Evolutionary conservation across 306 rosid species (phyloP).

Genomic region (Potentilla sterilis): DNA sequence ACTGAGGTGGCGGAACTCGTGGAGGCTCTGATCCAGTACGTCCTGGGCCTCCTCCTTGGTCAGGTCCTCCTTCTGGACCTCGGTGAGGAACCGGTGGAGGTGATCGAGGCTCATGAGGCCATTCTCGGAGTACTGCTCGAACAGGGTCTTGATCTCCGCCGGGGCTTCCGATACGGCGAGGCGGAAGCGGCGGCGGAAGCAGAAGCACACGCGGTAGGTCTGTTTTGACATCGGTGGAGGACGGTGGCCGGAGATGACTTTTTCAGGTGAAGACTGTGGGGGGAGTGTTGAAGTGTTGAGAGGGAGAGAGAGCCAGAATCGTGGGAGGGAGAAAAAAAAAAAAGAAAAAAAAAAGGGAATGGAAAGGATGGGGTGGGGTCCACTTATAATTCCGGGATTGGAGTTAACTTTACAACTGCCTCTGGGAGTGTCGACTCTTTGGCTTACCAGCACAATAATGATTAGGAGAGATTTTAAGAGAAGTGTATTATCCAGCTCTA

Average conservation of each 20-base stretch:
- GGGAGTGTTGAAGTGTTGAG: background rate
- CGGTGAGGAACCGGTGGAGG: conserved; percentile 57
- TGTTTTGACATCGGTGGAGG: conserved; percentile 61
- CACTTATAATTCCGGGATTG: background rate
- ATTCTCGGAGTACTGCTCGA: conserved; percentile 63
- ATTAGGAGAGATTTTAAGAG: too few relatives aligned
- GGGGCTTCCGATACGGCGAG: conserved; percentile 70
- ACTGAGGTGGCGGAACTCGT: conserved; percentile 48
- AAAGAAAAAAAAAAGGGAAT: background rate
- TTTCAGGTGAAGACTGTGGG: background rate
- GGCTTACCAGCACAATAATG: too few relatives aligned
- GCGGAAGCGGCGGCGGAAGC: conserved; percentile 78
- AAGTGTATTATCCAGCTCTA: too few relatives aligned
- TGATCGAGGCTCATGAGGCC: conserved; percentile 60
- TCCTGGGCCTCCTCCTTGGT: conserved; percentile 61
- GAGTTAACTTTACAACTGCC: background rate
- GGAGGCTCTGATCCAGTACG: conserved; percentile 45
- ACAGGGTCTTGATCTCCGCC: conserved; percentile 56
- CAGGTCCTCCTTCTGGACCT: conserved; percentile 58
- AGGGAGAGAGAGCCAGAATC: background rate
- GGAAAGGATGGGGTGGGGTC: background rate
- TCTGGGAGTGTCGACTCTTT: background rate
- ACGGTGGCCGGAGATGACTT: background rate
- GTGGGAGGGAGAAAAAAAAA: background rate
- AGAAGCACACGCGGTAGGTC: conserved; percentile 89